phyloP scores from a whole-genome alignment of 2,329 filamentous ascomycete species.

The Calonectria crousiana region DNA sequence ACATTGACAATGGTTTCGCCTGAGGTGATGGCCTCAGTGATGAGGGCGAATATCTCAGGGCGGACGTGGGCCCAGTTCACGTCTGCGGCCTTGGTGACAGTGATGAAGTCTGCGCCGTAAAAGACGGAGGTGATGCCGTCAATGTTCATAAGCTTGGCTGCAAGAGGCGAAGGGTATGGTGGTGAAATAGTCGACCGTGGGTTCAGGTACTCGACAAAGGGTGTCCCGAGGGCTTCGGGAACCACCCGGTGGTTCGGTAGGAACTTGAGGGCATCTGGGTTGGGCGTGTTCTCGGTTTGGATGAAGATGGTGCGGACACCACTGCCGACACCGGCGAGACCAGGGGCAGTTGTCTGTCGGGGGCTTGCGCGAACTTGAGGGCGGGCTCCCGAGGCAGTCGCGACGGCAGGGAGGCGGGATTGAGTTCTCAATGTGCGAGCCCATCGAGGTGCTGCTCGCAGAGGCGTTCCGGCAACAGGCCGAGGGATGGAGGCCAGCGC shows the following conservation, averaged over 20 bases:
- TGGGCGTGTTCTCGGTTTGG: constrained; percentile 94
- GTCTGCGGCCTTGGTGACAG: constrained; percentile 89
- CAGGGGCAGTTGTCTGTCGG: constrained; percentile 30
- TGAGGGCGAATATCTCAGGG: constrained; percentile 93
- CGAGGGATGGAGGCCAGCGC: constrained; percentile 40
- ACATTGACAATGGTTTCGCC: constrained; percentile 85
- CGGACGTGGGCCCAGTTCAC: constrained; percentile 95
- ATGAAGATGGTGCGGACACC: constrained; percentile 89
- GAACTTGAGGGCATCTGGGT: constrained; percentile 97
- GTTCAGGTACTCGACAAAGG: constrained; percentile 92
- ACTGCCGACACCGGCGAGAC: constrained; percentile 45
- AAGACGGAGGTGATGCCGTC: constrained; percentile 97
- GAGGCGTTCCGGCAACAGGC: constrained; percentile 34
- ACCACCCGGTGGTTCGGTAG: constrained; percentile 90
- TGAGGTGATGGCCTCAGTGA: constrained; percentile 90
- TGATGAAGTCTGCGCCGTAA: constrained; percentile 96
- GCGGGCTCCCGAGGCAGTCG: constrained; percentile 37
- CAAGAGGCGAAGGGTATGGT: constrained; percentile 91
- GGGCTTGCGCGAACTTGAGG: constrained; percentile 30
- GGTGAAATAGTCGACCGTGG: constrained; percentile 90
- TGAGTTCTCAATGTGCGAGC: constrained; percentile 46
- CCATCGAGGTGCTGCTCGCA: constrained; percentile 41
- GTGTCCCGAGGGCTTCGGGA: constrained; percentile 76
- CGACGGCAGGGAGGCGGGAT: constrained; percentile 32
- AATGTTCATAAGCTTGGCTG: constrained; percentile 89